Percentiles rank a stretch among this genome's conserved stretches.
These are phyloP conservation scores for Aspergillus persii DNA, from an alignment of 2,329 filamentous ascomycete genomes.

Conservation along the genomic window DNA sequence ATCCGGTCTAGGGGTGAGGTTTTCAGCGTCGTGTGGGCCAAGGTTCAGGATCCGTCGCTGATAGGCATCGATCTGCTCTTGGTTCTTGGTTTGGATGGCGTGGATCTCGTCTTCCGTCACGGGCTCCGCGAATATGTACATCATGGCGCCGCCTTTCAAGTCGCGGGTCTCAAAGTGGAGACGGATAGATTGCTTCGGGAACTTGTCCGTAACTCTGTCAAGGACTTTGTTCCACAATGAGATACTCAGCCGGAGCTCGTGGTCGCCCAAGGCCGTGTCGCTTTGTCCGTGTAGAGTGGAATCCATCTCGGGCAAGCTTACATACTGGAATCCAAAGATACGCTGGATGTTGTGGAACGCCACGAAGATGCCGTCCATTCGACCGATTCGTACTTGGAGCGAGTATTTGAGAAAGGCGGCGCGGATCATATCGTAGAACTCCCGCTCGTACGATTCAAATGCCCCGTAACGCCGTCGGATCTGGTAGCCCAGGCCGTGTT, in stretches of 20 bases:
- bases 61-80: slow-evolving; percentile 65
- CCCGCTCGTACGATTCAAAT: slow-evolving; percentile 90
- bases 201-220: slow-evolving; percentile 70
- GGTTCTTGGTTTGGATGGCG: slow-evolving; percentile 67
- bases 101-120: slow-evolving; percentile 71
- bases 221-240: slow-evolving; percentile 75
- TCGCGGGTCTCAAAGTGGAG: slow-evolving; percentile 77
- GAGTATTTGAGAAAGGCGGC: slow-evolving; percentile 96
- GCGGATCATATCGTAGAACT: slow-evolving; percentile 96
- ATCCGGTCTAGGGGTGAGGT: not conserved
- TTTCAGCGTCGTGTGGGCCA: slow-evolving; percentile 17
- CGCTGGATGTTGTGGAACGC: slow-evolving; percentile 93
- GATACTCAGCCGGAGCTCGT: slow-evolving; percentile 82
- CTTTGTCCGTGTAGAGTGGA: slow-evolving; percentile 76
- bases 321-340: slow-evolving; percentile 97
- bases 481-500: slow-evolving; percentile 81
- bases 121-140: slow-evolving; percentile 90
- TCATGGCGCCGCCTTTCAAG: slow-evolving; percentile 52
- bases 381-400: slow-evolving; percentile 90
- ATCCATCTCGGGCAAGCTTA: slow-evolving; percentile 85
- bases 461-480: slow-evolving; percentile 72
- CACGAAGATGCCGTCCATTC: slow-evolving; percentile 98
- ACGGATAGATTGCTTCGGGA: slow-evolving; percentile 71
- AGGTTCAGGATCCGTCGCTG: slow-evolving; percentile 53
- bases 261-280: slow-evolving; percentile 67